Evolutionary conservation across 495 filamentous ascomycete species (phyloP), one percentile per base, ranked within the genome.

Genomic region (Pseudomonodictys pantanalensis): DNA sequence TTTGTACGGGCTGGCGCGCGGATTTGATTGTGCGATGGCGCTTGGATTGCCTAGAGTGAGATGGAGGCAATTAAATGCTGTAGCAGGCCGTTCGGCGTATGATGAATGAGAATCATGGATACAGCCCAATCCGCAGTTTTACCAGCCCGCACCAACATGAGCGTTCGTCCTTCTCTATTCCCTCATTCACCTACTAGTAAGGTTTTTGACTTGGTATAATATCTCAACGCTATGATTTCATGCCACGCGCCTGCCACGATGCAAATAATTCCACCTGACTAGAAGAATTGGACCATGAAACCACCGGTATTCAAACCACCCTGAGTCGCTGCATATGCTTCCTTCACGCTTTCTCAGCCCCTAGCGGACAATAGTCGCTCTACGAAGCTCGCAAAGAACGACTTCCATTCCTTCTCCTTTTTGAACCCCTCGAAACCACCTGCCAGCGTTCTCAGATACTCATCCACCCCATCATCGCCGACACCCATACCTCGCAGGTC

Each of bases 401-500:
- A 63, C 52, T 64, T 60, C 60, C 71, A 75, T 26, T 58, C 71
- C 55, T 70, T 62, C 18, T 56, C 60, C 48, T 70, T 53, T 33
- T 60, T 56, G 58, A 66, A 25, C n/a, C 42, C 24, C 68, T 67
- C 54, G 32, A 67, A 43, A 1, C 59, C 59, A 55, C 39, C 61
- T 50, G 73, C 77, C 65, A 86, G 68, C 32, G 76, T 75, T 43
- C 71, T 69, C 56, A 86, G 64, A 68, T 85, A 84, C 65, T 83
- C 80, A 77, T 68, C 57, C 12, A 53, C 77, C 28, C 78, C 73
- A n/a, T 77, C 74, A 3, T 64, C 68, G 23, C 75, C 73, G 73
- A 82, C 79, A 26, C 80, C 79, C 75, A 84, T 80, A 15, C 76
- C 75, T 17, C 73, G 76, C 38, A 85, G 61, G 52, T 84, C 80